Base-by-base conservation (phyloP, 768 basidiomycete genomes). In the Termitomyces sp. region DNA sequence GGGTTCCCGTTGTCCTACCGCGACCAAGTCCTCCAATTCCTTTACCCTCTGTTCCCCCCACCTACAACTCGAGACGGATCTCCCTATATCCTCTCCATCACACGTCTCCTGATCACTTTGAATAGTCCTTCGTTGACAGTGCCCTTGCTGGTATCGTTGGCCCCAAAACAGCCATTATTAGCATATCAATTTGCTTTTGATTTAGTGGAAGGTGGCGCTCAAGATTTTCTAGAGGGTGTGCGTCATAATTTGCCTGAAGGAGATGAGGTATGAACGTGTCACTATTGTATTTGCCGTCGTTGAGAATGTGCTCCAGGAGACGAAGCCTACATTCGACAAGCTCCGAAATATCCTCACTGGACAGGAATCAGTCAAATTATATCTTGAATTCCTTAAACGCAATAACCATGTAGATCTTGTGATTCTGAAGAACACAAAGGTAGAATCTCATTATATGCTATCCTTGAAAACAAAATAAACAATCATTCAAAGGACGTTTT, bases 141-240 rank as follows among this genome's bases (percentile, higher is more conserved):
- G 7, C 81, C 87, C 14, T 81, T 96, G 56, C 74, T 97, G 61
- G 81, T 79, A 2, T 87, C 87, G 3, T 81, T 97, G 9, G 81
- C 94, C 14, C 81, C 83, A 5, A 81, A 82, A 63, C 85, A 95
- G 66, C 83, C 83, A 45, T 77, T 94, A 11, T 77, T 96, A 31
- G 95, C 94, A 0, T 96, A 95, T 73, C 97, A 99, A 72, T 86
- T 98, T 70, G 94, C 92, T 0, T 98, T 98, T 71, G 97, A 98
- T 74, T 77, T 98, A 52, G 91, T 90, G 14, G 96, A 98, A 75
- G 93, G 95, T 40, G 96, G 94, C 0, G 86, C 91, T 3, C 94
- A 96, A 72, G 94, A 96, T 68, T 98, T 94, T 76, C 78, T 98
- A 49, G 89, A 94, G 68, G 85, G 80, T 49, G 81, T 97, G 31